phyloP scores from a whole-genome alignment of 805 yeast genomes.

The Dipodascus albidus region DNA sequence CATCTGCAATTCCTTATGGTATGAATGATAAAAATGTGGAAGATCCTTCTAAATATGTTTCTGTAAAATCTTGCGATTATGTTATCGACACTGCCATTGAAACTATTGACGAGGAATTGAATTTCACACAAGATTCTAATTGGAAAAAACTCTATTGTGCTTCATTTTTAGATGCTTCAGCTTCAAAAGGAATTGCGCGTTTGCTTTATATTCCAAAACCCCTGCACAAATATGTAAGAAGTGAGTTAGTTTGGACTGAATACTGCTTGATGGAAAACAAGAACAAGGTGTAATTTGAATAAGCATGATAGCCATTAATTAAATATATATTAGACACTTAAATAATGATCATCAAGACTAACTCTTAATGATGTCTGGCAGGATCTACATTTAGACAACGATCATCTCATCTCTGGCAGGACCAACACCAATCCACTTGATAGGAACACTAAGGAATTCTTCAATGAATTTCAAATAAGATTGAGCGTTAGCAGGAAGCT shows the following conservation, averaged over 20 bases:
- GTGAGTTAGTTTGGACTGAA: slow-evolving; percentile 15
- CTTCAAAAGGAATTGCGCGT: slow-evolving; percentile 18
- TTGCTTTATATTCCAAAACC: slow-evolving; percentile 17
- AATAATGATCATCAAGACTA: slow-evolving; percentile 16
- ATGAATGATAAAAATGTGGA: slow-evolving; percentile 70
- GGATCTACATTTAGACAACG: slow-evolving; percentile 32
- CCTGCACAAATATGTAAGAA: slow-evolving; percentile 9
- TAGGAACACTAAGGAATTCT: slow-evolving; percentile 69
- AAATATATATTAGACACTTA: too few relatives aligned
- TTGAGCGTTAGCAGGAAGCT: slow-evolving; percentile 81
- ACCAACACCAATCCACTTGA: slow-evolving; percentile 97
- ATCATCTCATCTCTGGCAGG: slow-evolving; percentile 94
- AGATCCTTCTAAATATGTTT: slow-evolving; percentile 44
- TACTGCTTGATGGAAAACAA: slow-evolving; percentile 18
- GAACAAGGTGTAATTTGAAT: neutral
- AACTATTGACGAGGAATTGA: slow-evolving; percentile 33
- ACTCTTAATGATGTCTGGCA: too few relatives aligned
- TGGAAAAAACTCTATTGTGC: slow-evolving; percentile 19
- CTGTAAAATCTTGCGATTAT: slow-evolving; percentile 48
- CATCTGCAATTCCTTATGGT: slow-evolving; percentile 39
- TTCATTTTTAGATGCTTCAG: slow-evolving; percentile 16
- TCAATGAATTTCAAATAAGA: slow-evolving; percentile 78
- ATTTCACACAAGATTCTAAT: slow-evolving; percentile 8
- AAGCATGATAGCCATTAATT: too few relatives aligned
- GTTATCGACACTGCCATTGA: slow-evolving; percentile 48